Evolutionary conservation across 2,329 filamentous ascomycete genomes (phyloP), one percentile per base, ranked within the genome.

Genomic region (Polytolypa hystricis): DNA sequence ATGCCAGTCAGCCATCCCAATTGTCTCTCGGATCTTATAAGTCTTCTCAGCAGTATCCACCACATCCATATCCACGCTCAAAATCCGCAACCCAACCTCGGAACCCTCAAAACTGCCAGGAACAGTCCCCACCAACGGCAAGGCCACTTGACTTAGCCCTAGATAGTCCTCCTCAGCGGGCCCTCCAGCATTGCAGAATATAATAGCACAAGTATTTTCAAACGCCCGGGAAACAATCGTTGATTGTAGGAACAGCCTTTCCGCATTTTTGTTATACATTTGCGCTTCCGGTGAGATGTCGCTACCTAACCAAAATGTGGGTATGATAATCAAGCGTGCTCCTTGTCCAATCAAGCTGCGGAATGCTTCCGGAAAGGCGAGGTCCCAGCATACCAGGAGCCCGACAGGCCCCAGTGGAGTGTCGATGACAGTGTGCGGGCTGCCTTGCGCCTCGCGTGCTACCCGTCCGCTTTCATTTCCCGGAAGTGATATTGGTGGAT

Each of bases 361-460:
- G 44, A 70, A 74, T 0, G 70, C 70, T 50, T 74, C 71, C 0
- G 71, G 70, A 40, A 73, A 74, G 1, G 69, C 70, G 1, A 74
- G 52, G 39, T 74, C 71, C 70, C 69, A 74, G 53, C 71, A 74
- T 9, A 73, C 65, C 10, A 74, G 56, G 46, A 74, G 47, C 0
- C 70, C 70, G 5, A 73, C 64, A 36, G 62, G 67, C 0, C 70
- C 70, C 4, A 73, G 47, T 1, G 70, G 69, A 2, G 70, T 73
- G 26, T 29, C 2, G 16, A 36, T 36, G 15, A 36, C 18, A 15
- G 5, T 28, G 18, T 36, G 26, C 5, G 21, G 27, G 33, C 23
- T 35, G 33, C 4, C 14, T 19, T 18, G 25, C 7, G 26, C 16
- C n/a, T 36, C 34, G 12, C 17, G 25, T 10, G 16, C 17, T 19